These are phyloP conservation scores for Pezicula neosporulosa DNA, from an alignment of 2,329 filamentous ascomycete genomes.

Conservation along the genomic window DNA sequence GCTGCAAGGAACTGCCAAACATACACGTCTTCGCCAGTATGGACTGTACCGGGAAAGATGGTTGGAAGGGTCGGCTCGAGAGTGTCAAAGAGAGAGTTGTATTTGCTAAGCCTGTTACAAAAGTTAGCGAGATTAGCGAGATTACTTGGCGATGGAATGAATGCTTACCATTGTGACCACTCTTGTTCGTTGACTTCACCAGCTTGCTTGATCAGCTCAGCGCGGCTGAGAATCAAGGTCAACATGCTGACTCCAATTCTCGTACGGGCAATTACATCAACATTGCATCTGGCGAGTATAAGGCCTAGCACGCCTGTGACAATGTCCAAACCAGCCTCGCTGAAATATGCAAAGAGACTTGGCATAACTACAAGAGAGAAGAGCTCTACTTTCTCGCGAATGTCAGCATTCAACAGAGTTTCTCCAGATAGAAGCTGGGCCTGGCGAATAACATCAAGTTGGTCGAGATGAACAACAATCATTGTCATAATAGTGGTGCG, in stretches of 20 bases:
- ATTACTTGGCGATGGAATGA: background rate
- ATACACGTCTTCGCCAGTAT: conserved; percentile 88
- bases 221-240: conserved; percentile 90
- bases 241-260: conserved; percentile 86
- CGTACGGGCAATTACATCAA: conserved; percentile 80
- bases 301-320: conserved; percentile 86
- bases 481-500: conserved; percentile 94
- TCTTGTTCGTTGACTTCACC: conserved; percentile 66
- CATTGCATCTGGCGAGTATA: conserved; percentile 70
- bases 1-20: conserved; percentile 98
- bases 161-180: conserved; percentile 73
- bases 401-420: conserved; percentile 65
- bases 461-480: conserved; percentile 90
- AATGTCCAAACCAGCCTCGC: conserved; percentile 85
- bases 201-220: conserved; percentile 86
- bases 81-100: conserved; percentile 82
- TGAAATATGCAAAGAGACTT: conserved; percentile 83
- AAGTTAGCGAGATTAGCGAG: conserved; percentile 36
- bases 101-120: conserved; percentile 61
- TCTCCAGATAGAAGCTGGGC: conserved; percentile 74
- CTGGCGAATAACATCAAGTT: conserved; percentile 82
- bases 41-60: conserved; percentile 90
- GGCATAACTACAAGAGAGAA: conserved; percentile 89
- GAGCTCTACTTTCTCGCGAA: conserved; percentile 88
- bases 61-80: conserved; percentile 80